Evolutionary conservation across 169 alveolate genomes (phyloP).

Genomic region (Cryptosporidium xiaoi): DNA sequence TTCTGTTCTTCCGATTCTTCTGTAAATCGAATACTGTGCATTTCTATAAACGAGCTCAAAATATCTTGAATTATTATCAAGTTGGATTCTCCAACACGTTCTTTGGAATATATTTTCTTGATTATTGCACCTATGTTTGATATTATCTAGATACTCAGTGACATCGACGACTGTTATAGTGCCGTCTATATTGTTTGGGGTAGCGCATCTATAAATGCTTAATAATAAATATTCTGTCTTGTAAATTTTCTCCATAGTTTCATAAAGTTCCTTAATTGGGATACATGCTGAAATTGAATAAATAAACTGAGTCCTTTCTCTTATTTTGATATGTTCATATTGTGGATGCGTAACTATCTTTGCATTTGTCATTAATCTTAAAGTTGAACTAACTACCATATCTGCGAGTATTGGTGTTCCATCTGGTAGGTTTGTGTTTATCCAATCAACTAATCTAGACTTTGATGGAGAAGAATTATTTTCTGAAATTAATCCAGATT

Average conservation of each 20-base stretch:
- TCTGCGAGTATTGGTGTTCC: slow-evolving; percentile 75
- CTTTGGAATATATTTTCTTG: slow-evolving; percentile 50
- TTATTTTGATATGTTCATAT: slow-evolving; percentile 74
- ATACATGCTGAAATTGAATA: slow-evolving; percentile 77
- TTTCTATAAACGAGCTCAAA: slow-evolving; percentile 76
- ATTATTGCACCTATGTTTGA: slow-evolving; percentile 46
- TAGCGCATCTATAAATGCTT: slow-evolving; percentile 74
- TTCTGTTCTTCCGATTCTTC: slow-evolving; percentile 16
- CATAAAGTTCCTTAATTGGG: slow-evolving; percentile 75
- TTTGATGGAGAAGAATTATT: slow-evolving; percentile 60
- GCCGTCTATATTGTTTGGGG: slow-evolving; percentile 20
- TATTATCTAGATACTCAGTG: slow-evolving; percentile 59
- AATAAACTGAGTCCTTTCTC: slow-evolving; percentile 76
- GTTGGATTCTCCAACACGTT: slow-evolving; percentile 74
- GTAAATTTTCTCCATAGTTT: slow-evolving; percentile 33
- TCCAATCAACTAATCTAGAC: slow-evolving; percentile 58
- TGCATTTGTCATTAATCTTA: slow-evolving; percentile 71
- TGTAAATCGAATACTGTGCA: slow-evolving; percentile 61
- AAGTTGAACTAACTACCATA: slow-evolving; percentile 75
- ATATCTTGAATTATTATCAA: slow-evolving; percentile 41
- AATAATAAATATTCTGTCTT: slow-evolving; percentile 64
- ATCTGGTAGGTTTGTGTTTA: slow-evolving; percentile 70
- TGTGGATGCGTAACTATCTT: slow-evolving; percentile 78
- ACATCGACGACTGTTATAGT: slow-evolving; percentile 56
- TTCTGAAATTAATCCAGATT: slow-evolving; percentile 28